Evolutionary conservation across 192 early-diverging fungal genomes (phyloP), one percentile per base, ranked within the genome.

Genomic region (Podila epigama): DNA sequence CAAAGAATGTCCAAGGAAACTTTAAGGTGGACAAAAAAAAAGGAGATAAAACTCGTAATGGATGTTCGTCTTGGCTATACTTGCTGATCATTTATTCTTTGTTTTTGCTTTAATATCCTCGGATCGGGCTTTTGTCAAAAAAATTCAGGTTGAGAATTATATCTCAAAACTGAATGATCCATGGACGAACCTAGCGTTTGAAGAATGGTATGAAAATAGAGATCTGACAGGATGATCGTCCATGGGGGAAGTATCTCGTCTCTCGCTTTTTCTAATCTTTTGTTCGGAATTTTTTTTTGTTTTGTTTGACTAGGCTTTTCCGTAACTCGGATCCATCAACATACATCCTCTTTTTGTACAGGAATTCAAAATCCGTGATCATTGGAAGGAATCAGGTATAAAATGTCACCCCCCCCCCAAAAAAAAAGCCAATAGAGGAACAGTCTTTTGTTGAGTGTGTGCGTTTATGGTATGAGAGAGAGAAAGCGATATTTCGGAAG

Each of bases 381-480:
- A 89, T 99, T 75, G 98, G 98, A 5, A 86, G 95, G 53, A 99
- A 99, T 77, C 97, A 98, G 84, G 86, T 87, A 81, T 2, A 5
- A 53, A 9, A 12, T 16, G 13, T 42, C 22, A 5, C 42, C 20
- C n/a, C n/a, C 7, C 13, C 51, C 13, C 12, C 3, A 31, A 11
- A 63, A 51, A 8, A 36, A 51, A 31, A 25, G 10, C n/a, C 61
- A 6, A 55, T 52, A 25, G 13, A 15, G 51, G 41, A 42, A 3
- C 22, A 52, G 12, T n/a, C 12, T 10, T 40, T 11, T 10, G 8
- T 31, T 27, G 42, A 15, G 5, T 27, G 8, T 35, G 5, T 51
- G 18, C 25, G 6, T 27, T 29, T 33, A 15, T 9, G 10, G 33
- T 0, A 2, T 41, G n/a, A n/a, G n/a, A n/a, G n/a, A n/a, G n/a